Base-by-base conservation (phyloP, 352 stramenopile genomes). In the Phytophthora agathidicida region DNA sequence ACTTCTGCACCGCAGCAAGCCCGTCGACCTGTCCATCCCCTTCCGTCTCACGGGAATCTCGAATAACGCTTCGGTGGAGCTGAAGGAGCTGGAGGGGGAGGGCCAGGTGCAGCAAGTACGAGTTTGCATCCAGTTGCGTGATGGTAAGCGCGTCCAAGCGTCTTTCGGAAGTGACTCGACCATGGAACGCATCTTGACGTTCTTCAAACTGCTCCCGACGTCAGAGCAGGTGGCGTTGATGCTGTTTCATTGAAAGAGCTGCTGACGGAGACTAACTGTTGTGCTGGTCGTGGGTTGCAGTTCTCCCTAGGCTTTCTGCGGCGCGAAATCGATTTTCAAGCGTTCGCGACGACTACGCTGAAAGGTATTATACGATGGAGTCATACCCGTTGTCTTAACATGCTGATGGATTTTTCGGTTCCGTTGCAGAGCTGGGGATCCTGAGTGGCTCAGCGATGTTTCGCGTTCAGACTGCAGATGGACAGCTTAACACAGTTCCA, bases 11-110 rank as follows among this genome's bases (percentile, higher is more conserved):
- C 86, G 84, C 41, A 71, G 69, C 32, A 77, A 66, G 11, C 37
- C 75, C 7, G 64, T 96, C 16, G 88, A 96, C 50, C 56, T 93
- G 33, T 91, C 88, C 14, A 80, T 94, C 37, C 86, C 88, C 27
- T 96, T 96, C 47, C 83, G 86, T 3, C 72, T 96, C 22, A 93
- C 88, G 11, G 88, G 88, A 24, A 77, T 96, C 19, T 93, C 88
- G 28, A 93, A 93, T 58, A 95, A 95, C 44, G 86, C 88, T 13
- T 59, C 64, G 10, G 46, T 96, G 17, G 83, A 96, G 61, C 39
- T 96, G 27, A 67, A 65, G n/a, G 72, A 68, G 31, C 44, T 80
- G 2, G 64, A 69, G 19, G 60, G 57, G 4, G 43, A 44, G 0
- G 46, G 58, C 4, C 62, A 75, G 31, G 71, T 67, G 22, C 71